Conservation (phyloP, 192 early-diverging fungal species). For the Podila epigama region DNA sequence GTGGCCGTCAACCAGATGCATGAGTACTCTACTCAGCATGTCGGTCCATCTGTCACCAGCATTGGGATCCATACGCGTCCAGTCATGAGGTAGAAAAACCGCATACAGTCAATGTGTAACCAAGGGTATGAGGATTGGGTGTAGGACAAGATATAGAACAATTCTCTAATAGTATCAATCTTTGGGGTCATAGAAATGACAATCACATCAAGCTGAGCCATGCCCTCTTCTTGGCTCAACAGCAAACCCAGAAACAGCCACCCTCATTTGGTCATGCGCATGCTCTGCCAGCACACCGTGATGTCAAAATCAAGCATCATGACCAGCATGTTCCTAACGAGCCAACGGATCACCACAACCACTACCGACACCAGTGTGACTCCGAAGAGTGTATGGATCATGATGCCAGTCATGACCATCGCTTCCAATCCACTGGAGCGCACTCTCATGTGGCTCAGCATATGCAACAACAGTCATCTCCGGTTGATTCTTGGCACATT, state of each 20-base stretch:
- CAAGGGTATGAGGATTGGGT: too few species aligned
- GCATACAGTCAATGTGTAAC: too few species aligned
- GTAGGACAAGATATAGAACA: too few species aligned
- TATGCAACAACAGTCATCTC: too few species aligned
- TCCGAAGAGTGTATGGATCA: background rate
- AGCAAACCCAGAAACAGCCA: background rate
- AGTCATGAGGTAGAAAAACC: too few species aligned
- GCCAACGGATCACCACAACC: slow-evolving; percentile 1
- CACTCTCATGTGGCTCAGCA: too few species aligned
- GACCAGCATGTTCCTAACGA: background rate
- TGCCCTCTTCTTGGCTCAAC: background rate
- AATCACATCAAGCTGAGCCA: background rate
- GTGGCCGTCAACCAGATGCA: too few species aligned
- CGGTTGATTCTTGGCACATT: too few species aligned
- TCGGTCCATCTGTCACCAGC: too few species aligned
- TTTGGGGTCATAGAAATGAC: background rate
- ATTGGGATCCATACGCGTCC: too few species aligned
- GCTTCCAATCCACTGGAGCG: background rate
- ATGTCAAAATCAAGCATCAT: background rate
- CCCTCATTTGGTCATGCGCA: background rate
- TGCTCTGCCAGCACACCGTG: background rate
- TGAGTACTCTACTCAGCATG: too few species aligned
- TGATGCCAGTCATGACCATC: background rate
- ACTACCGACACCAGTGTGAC: slow-evolving; percentile 3
- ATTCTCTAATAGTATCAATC: too few species aligned